Evolutionary conservation across 257 asterid genomes (phyloP).

Genomic region (Solanum clarkiae): DNA sequence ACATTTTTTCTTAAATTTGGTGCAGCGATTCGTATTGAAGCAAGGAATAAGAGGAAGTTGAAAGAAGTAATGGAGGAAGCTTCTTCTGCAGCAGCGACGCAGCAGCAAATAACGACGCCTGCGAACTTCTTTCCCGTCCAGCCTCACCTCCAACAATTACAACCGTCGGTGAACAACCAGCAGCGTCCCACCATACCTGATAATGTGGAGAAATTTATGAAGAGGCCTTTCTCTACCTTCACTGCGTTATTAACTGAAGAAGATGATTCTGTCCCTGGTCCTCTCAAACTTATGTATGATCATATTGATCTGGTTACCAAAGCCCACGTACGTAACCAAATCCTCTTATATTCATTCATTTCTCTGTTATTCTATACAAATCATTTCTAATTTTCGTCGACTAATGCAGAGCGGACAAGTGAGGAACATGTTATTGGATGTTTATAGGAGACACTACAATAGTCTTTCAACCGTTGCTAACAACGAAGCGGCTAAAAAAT

Average conservation of each 20-base stretch:
- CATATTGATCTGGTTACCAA: slow-evolving; percentile 7
- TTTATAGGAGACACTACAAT: not conserved
- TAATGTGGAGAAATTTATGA: not conserved
- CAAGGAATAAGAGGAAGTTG: slow-evolving; percentile 26
- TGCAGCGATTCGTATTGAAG: not conserved
- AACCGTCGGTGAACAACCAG: not conserved
- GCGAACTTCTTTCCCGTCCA: not conserved
- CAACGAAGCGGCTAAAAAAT: slow-evolving; percentile 5
- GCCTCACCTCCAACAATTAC: not conserved
- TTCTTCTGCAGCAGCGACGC: not conserved
- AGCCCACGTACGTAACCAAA: slow-evolving; percentile 8
- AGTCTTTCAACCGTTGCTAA: not conserved
- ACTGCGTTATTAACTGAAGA: not conserved
- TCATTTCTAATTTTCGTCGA: not conserved
- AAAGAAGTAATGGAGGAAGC: slow-evolving; percentile 5
- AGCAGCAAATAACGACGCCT: not conserved
- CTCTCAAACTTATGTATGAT: not conserved
- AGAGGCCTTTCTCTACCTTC: not conserved
- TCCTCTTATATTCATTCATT: not conserved
- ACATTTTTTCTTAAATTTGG: not conserved
- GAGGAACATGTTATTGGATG: not conserved
- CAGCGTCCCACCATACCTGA: not conserved
- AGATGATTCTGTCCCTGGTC: not conserved
- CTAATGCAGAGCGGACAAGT: slow-evolving; percentile 19
- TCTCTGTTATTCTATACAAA: not conserved